Base-by-base conservation (phyloP, 345 rosid genomes). In the Eucalyptus lansdowneana region DNA sequence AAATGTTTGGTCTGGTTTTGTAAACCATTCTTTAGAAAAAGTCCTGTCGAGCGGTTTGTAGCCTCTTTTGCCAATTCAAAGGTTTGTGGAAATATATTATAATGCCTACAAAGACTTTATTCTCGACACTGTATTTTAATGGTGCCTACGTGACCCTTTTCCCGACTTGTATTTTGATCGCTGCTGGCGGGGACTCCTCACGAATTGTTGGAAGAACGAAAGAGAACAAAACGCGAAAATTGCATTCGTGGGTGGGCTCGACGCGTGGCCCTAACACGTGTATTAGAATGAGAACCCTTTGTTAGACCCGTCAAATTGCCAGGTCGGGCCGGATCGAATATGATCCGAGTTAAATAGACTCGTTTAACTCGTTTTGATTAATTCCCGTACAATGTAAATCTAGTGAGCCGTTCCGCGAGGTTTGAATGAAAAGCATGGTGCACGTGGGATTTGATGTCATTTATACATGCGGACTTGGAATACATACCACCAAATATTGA, bases 371-470 rank as follows among this genome's bases (percentile, higher is more conserved):
- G 11, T 53, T 53, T 53, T 21, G 25, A 53, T 1, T 11, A 8
- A 21, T 19, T 53, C 2, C 4, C 0, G 5, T 53, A 8, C 0
- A 53, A 53, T 53, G 25, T 2, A 53, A 53, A 53, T 53, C 1
- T 53, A 19, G 1, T 53, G 58, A 53, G 4, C 58, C 0, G 2
- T 53, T 53, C 0, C 4, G 2, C 0, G 11, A 67, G 22, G 40
- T 31, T 67, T 31, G 3, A 31, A 19, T 17, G 44, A 72, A 5
- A 16, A 69, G 80, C 80, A 4, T 16, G 80, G 2, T 17, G 42
- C 42, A 3, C 11, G 1, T 7, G 1, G 72, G 37, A 14, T 14
- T 29, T 62, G 37, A 62, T 34, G 45, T 34, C 45, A 42, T 72
- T 9, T 9, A 9, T 5, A 17, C 25, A 22, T 17, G 25, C 17